Base-by-base conservation (phyloP, 1,284 basidiomycete genomes). In the Cutaneotrichosporon spelunceum region DNA sequence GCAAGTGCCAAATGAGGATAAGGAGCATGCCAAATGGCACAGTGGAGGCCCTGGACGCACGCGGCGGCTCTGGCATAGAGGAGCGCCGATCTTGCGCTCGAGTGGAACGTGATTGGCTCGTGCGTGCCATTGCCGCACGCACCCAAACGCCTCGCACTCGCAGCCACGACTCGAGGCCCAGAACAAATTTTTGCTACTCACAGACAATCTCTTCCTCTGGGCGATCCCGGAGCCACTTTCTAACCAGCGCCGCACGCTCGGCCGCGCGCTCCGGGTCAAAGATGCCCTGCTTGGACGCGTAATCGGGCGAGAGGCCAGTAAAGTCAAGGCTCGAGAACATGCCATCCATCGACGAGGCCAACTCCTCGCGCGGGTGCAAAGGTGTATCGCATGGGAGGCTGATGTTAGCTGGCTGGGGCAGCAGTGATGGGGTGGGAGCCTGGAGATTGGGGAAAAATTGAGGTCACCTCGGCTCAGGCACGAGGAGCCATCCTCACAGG, bases 331-430 rank as follows among this genome's bases (percentile, higher is more conserved):
- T 63, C 23, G 67, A 53, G 61, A 77, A 77, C 53, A 76, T 70
- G 52, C 74, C 75, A 45, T 70, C 71, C 57, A 73, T 70, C 24
- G 74, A 69, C 1, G 65, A 29, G 34, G 68, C 66, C n/a, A 79
- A 73, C 3, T 56, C 60, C 9, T 66, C 63, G 14, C 70, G 61
- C n/a, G 74, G 72, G 56, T 68, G 67, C 1, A 72, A 66, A 0
- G 75, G 73, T 0, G 74, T 78, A 63, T 79, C 79, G 62, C 78
- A 80, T 0, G 76, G 75, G 33, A 68, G 61, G 27, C 72, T 75
- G 49, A n/a, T 21, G 59, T 60, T n/a, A 49, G 45, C 26, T 10
- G 19, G 4, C 23, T 10, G 45, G 13, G 21, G 45, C 13, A 26
- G 16, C 11, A 19, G 10, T 11, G 24, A 23, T 47, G 21, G 44